Evolutionary conservation across 495 filamentous ascomycete species (phyloP), one percentile per base, ranked within the genome.

Genomic region (Amorphotheca resinae): DNA sequence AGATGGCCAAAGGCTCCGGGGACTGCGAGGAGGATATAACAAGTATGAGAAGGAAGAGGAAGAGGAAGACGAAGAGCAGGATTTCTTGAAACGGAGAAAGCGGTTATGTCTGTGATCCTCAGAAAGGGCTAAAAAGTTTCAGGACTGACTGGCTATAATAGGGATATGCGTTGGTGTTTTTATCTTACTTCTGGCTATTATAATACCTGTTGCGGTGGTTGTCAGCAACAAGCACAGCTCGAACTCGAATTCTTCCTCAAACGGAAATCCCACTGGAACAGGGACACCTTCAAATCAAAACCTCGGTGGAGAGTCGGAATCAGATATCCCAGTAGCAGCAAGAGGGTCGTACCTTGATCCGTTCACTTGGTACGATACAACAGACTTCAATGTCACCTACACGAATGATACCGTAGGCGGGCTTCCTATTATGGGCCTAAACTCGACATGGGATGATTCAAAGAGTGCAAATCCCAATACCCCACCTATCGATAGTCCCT

Each of bases 321-420:
- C 67, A 45, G 72, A 65, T 50, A 80, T 93, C 36, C 87, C 87
- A 3, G 59, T 64, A 9, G 65, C 67, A 15, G 79, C 77, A 18
- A 74, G 80, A 55, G 87, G 84, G 0, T 82, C 82, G 0, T 74
- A 80, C 46, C 65, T 95, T 12, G 91, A 99, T 60, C 93, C 93
- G 0, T 94, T 85, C 47, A 79, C 81, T 9, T 99, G 93, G 93
- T 82, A 82, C 38, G 84, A 94, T 50, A 95, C 89, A 1, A 73
- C 67, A 1, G 87, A 86, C 53, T 93, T 96, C 61, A 99, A 99
- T 56, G 65, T 93, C 42, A 96, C 93, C 0, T 99, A 89, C 56
- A 99, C 93, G 0, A 73, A 77, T 51, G 77, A 72, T 26, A 88
- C 76, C 0, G 79, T 95, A 1, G 93, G 91, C 8, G 85, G 81